phyloP scores from a whole-genome alignment of 179 eudicot genomes.

The Beta lomatogona region DNA sequence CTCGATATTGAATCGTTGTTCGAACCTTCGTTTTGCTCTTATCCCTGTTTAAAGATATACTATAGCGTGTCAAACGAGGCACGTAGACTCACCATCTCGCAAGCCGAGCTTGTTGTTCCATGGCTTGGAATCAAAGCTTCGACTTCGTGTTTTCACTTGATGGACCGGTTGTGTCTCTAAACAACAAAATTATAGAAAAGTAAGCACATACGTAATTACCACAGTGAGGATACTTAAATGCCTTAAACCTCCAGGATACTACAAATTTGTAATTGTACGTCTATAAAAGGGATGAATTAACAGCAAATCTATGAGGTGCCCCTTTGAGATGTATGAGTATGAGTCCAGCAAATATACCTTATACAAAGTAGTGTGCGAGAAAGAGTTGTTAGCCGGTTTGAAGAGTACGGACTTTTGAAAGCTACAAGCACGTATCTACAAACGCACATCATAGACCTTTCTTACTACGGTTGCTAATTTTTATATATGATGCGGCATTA shows the following conservation, averaged over 20 bases:
- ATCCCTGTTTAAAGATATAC: neutral
- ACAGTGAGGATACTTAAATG: neutral
- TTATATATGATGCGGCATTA: too few relatives aligned
- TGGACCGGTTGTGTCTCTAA: constrained; percentile 54
- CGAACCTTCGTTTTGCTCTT: neutral
- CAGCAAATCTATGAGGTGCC: neutral
- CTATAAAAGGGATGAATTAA: neutral
- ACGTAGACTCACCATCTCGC: constrained; percentile 51
- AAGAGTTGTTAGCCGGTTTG: constrained; percentile 55
- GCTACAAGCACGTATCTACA: too few relatives aligned
- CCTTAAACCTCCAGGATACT: neutral
- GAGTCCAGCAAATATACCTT: constrained; percentile 30
- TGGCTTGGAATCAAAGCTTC: constrained; percentile 59
- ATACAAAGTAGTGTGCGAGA: constrained; percentile 51
- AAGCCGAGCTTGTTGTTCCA: constrained; percentile 74
- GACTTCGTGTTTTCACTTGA: constrained; percentile 57
- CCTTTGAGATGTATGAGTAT: neutral
- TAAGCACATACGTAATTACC: constrained; percentile 1
- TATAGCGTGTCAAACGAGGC: neutral
- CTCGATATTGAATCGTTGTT: neutral
- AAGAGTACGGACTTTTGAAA: constrained; percentile 51
- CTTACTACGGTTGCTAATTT: too few relatives aligned
- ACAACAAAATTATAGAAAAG: constrained; percentile 5
- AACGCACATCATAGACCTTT: too few relatives aligned
- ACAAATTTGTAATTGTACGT: neutral